These are phyloP conservation scores for Fereydounia khargensis DNA, from an alignment of 1,284 basidiomycete species.

Conservation along the genomic window DNA sequence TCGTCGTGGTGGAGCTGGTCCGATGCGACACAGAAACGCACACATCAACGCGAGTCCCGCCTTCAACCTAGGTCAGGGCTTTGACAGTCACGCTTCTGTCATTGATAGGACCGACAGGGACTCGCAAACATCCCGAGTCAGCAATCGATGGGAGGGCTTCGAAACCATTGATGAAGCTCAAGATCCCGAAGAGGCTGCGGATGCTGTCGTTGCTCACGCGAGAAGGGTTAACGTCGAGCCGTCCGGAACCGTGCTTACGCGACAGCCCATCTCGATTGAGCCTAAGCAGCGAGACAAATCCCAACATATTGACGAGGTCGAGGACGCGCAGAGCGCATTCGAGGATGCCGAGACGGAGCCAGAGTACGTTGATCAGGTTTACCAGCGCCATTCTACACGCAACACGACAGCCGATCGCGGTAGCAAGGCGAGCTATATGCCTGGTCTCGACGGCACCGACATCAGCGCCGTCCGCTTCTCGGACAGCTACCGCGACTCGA, in stretches of 20 bases:
- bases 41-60: conserved; percentile 45
- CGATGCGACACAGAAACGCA: conserved; percentile 42
- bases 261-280: conserved; percentile 24
- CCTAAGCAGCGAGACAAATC: conserved; percentile 23
- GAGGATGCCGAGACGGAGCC: conserved; percentile 43
- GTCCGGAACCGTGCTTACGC: conserved; percentile 12
- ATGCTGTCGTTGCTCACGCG: conserved; percentile 27
- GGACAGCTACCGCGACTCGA: conserved; percentile 7
- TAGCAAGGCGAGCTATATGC: conserved; percentile 18
- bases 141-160: too few relatives aligned
- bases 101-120: conserved; percentile 5
- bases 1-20: conserved; percentile 17
- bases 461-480: conserved; percentile 13
- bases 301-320: conserved; percentile 20
- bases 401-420: conserved; percentile 6
- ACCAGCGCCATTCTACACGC: conserved; percentile 11
- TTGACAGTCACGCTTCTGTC: conserved; percentile 16
- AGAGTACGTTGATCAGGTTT: neutral
- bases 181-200: too few relatives aligned
- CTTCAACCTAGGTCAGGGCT: conserved; percentile 33
- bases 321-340: conserved; percentile 21
- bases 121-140: too few relatives aligned
- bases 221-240: conserved; percentile 25
- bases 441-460: conserved; percentile 17
- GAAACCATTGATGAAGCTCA: neutral